These are phyloP conservation scores for Claviceps purpurea DNA, from an alignment of 2,329 filamentous ascomycete species.

Conservation along the genomic window DNA sequence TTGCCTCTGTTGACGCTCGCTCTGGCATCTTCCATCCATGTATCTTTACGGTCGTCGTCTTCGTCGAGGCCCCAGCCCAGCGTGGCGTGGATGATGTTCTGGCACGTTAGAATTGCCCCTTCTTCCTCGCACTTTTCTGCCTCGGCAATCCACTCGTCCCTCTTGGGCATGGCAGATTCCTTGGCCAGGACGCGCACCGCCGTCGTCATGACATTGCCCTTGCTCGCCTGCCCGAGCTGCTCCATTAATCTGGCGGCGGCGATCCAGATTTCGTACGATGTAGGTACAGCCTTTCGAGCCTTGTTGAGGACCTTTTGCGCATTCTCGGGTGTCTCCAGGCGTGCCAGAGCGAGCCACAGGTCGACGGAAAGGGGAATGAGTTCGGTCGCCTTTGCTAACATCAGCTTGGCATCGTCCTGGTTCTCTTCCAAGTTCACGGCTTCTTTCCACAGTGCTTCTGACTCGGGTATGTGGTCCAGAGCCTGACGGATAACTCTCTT, in stretches of 20 bases:
- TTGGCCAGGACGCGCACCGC: constrained; percentile 78
- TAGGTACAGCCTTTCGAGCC: constrained; percentile 84
- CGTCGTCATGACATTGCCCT: constrained; percentile 88
- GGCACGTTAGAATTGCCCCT: constrained; percentile 73
- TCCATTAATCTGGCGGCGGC: constrained; percentile 85
- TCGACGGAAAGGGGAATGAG: constrained; percentile 90
- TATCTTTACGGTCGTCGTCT: constrained; percentile 89
- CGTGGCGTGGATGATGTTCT: constrained; percentile 82
- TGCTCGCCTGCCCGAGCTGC: constrained; percentile 63
- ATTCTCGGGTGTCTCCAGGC: constrained; percentile 78
- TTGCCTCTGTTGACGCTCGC: constrained; percentile 65
- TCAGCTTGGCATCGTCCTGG: constrained; percentile 69
- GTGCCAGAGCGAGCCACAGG: constrained; percentile 85
- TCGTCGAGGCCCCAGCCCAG: constrained; percentile 88
- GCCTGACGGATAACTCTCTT: constrained; percentile 89
- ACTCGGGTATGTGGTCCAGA: constrained; percentile 84
- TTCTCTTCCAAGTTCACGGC: constrained; percentile 92
- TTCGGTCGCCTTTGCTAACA: constrained; percentile 90
- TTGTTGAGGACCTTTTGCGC: constrained; percentile 92
- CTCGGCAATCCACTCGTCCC: constrained; percentile 92
- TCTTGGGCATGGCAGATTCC: constrained; percentile 90
- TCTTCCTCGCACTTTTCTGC: constrained; percentile 93
- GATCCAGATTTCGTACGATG: constrained; percentile 93
- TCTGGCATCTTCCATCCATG: constrained; percentile 90
- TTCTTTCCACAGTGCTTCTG: constrained; percentile 95